Evolutionary conservation across 805 yeast species (phyloP).

Genomic region (Myxozyma neotropica): DNA sequence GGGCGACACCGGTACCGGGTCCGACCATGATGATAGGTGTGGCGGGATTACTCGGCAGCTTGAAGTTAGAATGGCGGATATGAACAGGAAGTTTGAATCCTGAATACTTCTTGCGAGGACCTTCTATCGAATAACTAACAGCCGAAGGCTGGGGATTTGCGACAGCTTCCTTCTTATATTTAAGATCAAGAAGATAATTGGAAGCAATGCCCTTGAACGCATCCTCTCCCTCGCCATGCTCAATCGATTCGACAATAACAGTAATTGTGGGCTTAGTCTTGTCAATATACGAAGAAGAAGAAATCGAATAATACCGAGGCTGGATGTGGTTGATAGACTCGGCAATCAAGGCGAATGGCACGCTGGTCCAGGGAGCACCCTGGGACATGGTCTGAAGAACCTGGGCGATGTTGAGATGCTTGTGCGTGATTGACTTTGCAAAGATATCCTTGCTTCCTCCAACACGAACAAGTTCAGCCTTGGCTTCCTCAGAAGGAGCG

Average conservation of each 20-base stretch:
- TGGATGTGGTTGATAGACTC: constrained; percentile 81
- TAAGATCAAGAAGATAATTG: constrained; percentile 76
- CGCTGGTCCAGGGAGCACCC: constrained; percentile 67
- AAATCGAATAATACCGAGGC: constrained; percentile 95
- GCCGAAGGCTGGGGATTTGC: constrained; percentile 43
- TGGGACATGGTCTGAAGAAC: constrained; percentile 63
- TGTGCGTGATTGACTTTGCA: constrained; percentile 61
- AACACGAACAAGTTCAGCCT: constrained; percentile 52
- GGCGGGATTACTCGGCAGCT: constrained; percentile 81
- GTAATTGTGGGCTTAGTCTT: constrained; percentile 79
- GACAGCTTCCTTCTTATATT: constrained; percentile 57
- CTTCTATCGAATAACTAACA: constrained; percentile 70
- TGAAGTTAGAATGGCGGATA: constrained; percentile 92
- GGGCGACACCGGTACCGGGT: constrained; percentile 99
- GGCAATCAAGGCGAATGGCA: constrained; percentile 82
- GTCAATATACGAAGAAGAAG: constrained; percentile 81
- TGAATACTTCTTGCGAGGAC: constrained; percentile 68
- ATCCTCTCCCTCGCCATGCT: constrained; percentile 43
- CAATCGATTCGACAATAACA: constrained; percentile 77
- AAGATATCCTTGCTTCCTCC: constrained; percentile 71
- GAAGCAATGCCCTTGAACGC: constrained; percentile 86
- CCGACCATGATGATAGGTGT: constrained; percentile 91
- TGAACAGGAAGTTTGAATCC: constrained; percentile 75
- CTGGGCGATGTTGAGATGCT: constrained; percentile 74
- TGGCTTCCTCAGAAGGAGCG: constrained; percentile 70